phyloP scores from a whole-genome alignment of 2,329 filamentous ascomycete species.

The Pseudocercospora fuligena region DNA sequence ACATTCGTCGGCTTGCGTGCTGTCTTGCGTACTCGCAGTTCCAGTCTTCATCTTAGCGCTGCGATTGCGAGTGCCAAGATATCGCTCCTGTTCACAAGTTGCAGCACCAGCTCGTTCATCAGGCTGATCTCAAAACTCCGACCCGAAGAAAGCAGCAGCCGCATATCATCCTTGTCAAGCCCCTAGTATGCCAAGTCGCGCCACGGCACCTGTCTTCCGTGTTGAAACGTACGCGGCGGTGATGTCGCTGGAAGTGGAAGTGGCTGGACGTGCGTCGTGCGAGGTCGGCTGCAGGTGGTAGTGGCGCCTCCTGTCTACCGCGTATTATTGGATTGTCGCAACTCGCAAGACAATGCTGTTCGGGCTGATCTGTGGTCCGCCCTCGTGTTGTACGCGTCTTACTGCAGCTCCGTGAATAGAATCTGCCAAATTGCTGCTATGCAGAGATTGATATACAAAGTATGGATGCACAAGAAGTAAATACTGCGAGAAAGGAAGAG shows the following conservation, averaged over 20 bases:
- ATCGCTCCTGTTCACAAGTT: not conserved
- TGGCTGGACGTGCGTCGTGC: not conserved
- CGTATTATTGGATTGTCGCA: no score
- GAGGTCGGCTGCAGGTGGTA: not conserved
- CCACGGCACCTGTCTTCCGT: conserved; percentile 1
- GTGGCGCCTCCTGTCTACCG: not conserved
- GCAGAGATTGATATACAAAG: not conserved
- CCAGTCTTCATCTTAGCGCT: not conserved
- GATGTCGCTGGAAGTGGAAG: not conserved
- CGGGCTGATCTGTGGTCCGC: no score
- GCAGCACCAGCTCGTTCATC: not conserved
- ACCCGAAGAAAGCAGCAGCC: not conserved
- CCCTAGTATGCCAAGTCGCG: conserved; percentile 2
- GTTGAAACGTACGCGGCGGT: not conserved
- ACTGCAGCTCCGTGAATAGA: not conserved
- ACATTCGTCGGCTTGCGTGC: not conserved
- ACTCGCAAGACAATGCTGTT: no score
- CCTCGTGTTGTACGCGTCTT: no score
- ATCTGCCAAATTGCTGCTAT: not conserved
- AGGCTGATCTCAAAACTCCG: not conserved
- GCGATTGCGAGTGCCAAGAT: not conserved
- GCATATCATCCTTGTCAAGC: not conserved
- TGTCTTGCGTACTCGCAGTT: no score
- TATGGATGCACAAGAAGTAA: not conserved
- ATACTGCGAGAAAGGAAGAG: not conserved